Evolutionary conservation across 257 asterid species (phyloP), one percentile per base, ranked within the genome.

Genomic region (Misopates orontium): DNA sequence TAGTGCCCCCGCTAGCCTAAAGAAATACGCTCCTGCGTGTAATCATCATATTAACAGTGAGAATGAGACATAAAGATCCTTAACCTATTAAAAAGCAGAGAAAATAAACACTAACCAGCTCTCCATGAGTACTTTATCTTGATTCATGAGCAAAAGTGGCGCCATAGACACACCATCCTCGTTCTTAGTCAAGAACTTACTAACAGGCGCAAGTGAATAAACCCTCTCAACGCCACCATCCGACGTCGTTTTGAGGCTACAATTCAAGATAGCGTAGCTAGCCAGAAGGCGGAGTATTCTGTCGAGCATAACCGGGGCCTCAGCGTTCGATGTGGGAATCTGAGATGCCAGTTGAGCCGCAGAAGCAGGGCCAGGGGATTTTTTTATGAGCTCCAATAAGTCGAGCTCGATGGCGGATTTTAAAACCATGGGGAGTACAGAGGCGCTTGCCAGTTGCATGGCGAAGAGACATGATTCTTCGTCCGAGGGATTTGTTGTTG

Each of bases 41-140:
- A n/a, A n/a, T n/a, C n/a, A n/a, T n/a, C n/a, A n/a, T n/a, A n/a
- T n/a, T n/a, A n/a, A n/a, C n/a, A n/a, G n/a, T n/a, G n/a, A n/a
- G n/a, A n/a, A n/a, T 28, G 36, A 7, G 36, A 28, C 36, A 28
- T 28, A 28, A n/a, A 28, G 36, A 28, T 28, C 7, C 36, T 28
- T 28, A 7, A 3, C 36, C n/a, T n/a, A n/a, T n/a, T n/a, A 7
- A 28, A 28, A 28, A 28, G 7, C 36, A 7, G 3, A 28, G 36
- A 28, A 28, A 2, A 28, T 2, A 28, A 7, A 7, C 7, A 28
- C 36, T 28, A 28, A 87, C 98, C 96, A 91, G 86, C 95, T 86
- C 78, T 91, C 95, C 96, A 88, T 85, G 19, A 86, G 90, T 15
- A 91, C 77, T 71, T 85, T 91, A 57, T 91, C 96, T 63, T 85